Evolutionary conservation across 768 basidiomycete species (phyloP), one percentile per base, ranked within the genome.

Genomic region (Galerina sulciceps): DNA sequence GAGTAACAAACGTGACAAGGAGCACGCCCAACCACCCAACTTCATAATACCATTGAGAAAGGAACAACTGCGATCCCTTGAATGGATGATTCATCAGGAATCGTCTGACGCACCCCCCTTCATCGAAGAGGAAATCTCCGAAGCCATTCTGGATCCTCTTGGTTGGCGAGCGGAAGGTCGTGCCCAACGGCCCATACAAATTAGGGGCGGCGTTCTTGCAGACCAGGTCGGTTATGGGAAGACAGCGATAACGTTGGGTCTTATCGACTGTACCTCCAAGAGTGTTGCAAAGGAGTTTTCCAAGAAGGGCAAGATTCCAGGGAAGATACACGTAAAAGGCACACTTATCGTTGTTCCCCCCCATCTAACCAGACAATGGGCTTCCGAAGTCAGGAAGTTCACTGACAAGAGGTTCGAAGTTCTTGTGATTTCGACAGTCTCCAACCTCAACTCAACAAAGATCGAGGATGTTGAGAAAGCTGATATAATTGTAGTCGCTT

Each of bases 211-310:
- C 10, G 95, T 97, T 47, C 85, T 97, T 44, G 95, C 95, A 11
- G 96, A 98, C 67, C 90, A 96, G 76, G 96, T 98, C 59, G 96
- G 96, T 50, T 98, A 98, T 68, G 96, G 96, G 15, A 98, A 98
- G 76, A 98, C 96, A 0, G 95, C 94, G 18, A 96, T 97, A 63
- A 94, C 93, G 2, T 82, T 98, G 26, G 95, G 90, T 17, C 81
- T 98, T 58, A 89, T 97, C 61, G 91, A 94, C 66, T 88, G 88
- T 67, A 80, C 87, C 18, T 74, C 77, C 17, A 81, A 84, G 63
- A 73, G 73, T 15, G 84, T 89, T 48, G 73, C 77, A 54, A 76
- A 82, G 59, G 89, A 91, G 61, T 85, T 89, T 61, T 71, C 79
- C 26, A 77, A 81, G 51, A 76, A 79, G 59, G 75, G 77, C 6